Conservation (phyloP, 2,329 filamentous ascomycete genomes). For the Monilinia fructigena region DNA sequence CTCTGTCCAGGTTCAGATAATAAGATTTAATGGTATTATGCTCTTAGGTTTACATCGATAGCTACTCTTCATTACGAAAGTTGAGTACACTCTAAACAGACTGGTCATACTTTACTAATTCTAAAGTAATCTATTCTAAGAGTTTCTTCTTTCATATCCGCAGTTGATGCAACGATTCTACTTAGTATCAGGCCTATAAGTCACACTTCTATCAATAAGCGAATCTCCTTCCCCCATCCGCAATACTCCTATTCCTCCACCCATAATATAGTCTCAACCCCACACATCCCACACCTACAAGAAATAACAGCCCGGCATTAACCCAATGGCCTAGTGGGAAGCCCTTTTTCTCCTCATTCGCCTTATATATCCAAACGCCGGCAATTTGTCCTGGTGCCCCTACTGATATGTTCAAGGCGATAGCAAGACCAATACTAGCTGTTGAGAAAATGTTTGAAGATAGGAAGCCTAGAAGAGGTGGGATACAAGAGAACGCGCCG, state of each 20-base stretch:
- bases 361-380: conserved; percentile 72
- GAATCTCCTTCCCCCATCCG: not conserved
- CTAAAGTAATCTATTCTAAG: too few species aligned
- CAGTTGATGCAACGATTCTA: too few species aligned
- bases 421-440: conserved; percentile 63
- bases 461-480: conserved; percentile 51
- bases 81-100: too few species aligned
- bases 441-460: conserved; percentile 61
- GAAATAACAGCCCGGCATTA: conserved; percentile 59
- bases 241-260: conserved; percentile 43
- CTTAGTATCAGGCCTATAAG: too few species aligned
- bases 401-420: conserved; percentile 67
- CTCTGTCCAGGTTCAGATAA: too few species aligned
- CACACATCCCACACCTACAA: conserved; percentile 56
- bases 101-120: too few species aligned
- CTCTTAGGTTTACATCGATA: too few species aligned
- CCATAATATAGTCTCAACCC: conserved; percentile 57
- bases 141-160: too few species aligned
- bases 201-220: conserved; percentile 1
- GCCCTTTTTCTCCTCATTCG: conserved; percentile 56
- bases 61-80: too few species aligned
- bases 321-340: conserved; percentile 71
- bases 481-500: conserved; percentile 67
- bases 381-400: conserved; percentile 69
- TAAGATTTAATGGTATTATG: too few species aligned